phyloP scores from a whole-genome alignment of 768 basidiomycete genomes.

The Boletus edulis region DNA sequence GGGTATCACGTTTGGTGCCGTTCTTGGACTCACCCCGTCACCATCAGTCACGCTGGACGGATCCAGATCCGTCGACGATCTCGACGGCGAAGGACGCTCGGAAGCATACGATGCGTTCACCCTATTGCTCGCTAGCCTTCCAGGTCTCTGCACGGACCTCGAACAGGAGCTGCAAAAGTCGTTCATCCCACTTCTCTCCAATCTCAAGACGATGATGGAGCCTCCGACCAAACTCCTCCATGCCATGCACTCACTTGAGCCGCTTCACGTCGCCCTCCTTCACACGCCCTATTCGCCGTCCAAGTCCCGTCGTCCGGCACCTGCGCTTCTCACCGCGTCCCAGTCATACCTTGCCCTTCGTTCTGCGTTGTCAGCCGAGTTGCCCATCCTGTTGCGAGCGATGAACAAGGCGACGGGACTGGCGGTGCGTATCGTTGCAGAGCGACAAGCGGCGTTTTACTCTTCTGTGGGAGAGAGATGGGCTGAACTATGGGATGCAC shows the following conservation, averaged over 20 bases:
- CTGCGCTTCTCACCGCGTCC: constrained; percentile 67
- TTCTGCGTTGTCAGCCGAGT: constrained; percentile 66
- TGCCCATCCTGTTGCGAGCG: constrained; percentile 60
- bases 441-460: constrained; percentile 62
- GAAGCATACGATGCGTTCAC: constrained; percentile 77
- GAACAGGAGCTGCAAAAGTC: constrained; percentile 51
- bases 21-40: constrained; percentile 57
- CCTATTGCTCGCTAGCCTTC: constrained; percentile 52
- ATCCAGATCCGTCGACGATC: constrained; percentile 8
- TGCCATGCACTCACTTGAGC: constrained; percentile 72
- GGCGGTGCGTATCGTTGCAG: constrained; percentile 50
- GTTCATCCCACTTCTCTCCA: constrained; percentile 56
- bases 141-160: constrained; percentile 51
- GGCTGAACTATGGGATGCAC: constrained; percentile 83
- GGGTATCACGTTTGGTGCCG: constrained; percentile 63
- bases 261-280: constrained; percentile 67
- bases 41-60: constrained; percentile 17
- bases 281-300: constrained; percentile 61
- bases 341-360: constrained; percentile 76
- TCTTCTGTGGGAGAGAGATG: constrained; percentile 59
- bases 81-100: constrained; percentile 30
- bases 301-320: constrained; percentile 55
- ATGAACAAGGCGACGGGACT: constrained; percentile 59
- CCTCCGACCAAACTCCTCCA: constrained; percentile 65
- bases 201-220: constrained; percentile 56